Conservation (phyloP, 768 basidiomycete genomes). For the Boletales sp. region DNA sequence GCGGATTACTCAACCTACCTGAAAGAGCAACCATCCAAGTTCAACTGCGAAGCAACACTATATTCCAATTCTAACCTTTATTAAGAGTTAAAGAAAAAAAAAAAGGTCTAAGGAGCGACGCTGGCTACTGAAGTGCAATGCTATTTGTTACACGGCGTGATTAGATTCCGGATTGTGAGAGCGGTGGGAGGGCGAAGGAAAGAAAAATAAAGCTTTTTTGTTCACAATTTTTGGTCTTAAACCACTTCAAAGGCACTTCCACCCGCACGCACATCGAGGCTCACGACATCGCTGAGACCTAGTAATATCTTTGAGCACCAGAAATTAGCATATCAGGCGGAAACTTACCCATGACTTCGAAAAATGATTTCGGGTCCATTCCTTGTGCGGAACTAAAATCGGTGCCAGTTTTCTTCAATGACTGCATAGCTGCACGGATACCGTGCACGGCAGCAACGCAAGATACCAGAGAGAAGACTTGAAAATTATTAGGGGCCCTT, state of each 20-base stretch:
- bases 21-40: conserved; percentile 9
- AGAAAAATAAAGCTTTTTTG: neutral
- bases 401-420: conserved; percentile 73
- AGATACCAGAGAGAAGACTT: conserved; percentile 75
- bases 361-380: conserved; percentile 78
- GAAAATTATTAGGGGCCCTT: neutral
- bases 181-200: neutral
- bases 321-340: neutral
- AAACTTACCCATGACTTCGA: conserved; percentile 66
- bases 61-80: conserved; percentile 8
- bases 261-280: conserved; percentile 55
- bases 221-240: conserved; percentile 21
- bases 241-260: conserved; percentile 55
- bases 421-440: conserved; percentile 74
- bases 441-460: conserved; percentile 75
- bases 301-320: neutral
- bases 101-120: conserved; percentile 20
- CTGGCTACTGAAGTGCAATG: conserved; percentile 9
- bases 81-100: conserved; percentile 18
- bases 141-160: conserved; percentile 20
- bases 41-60: neutral
- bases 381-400: conserved; percentile 59
- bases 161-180: conserved; percentile 1
- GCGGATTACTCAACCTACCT: neutral
- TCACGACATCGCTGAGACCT: conserved; percentile 53